Conservation (phyloP, 1,139 yeast species). For the Hansenula sp. region DNA sequence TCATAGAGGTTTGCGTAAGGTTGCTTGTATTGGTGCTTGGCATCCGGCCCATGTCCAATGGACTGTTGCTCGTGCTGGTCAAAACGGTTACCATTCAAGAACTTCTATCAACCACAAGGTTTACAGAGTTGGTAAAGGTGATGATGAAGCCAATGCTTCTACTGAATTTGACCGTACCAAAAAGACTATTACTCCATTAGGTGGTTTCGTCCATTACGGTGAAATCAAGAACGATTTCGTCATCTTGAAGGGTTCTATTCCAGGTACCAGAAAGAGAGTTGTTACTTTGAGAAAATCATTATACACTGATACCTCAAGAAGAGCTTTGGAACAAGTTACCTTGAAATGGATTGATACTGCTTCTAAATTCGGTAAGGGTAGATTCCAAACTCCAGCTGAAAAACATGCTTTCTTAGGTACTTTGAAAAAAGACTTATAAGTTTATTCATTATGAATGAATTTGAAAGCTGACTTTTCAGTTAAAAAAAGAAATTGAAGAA, state of each 20-base stretch:
- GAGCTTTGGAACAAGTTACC: slow-evolving; percentile 93
- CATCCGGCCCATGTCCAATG: slow-evolving; percentile 99
- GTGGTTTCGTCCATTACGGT: slow-evolving; percentile 99
- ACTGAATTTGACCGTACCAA: slow-evolving; percentile 99
- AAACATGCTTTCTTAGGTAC: slow-evolving; percentile 99
- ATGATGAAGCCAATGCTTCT: slow-evolving; percentile 90
- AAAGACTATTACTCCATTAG: slow-evolving; percentile 99
- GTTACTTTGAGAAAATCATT: slow-evolving; percentile 98
- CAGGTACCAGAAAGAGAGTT: slow-evolving; percentile 99
- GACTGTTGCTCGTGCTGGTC: slow-evolving; percentile 99
- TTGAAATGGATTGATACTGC: slow-evolving; percentile 99
- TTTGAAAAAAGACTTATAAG: slow-evolving; percentile 84
- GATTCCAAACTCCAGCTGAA: slow-evolving; percentile 99
- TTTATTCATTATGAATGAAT: slow-evolving; percentile 1
- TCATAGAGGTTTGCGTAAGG: slow-evolving; percentile 99
- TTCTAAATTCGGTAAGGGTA: slow-evolving; percentile 99
- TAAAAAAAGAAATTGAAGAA: neutral
- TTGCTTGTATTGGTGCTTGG: slow-evolving; percentile 99
- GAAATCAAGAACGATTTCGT: slow-evolving; percentile 95
- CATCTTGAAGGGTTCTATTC: slow-evolving; percentile 97
- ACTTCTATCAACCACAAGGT: slow-evolving; percentile 99
- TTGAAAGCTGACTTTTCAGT: neutral
- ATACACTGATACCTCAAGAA: slow-evolving; percentile 97
- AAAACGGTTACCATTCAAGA: slow-evolving; percentile 99
- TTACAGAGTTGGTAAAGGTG: slow-evolving; percentile 98